Percentiles rank a stretch among this genome's conserved stretches.
Evolutionary conservation across 1,284 basidiomycete genomes (phyloP).

Genomic region (Entoloma clypeatum): DNA sequence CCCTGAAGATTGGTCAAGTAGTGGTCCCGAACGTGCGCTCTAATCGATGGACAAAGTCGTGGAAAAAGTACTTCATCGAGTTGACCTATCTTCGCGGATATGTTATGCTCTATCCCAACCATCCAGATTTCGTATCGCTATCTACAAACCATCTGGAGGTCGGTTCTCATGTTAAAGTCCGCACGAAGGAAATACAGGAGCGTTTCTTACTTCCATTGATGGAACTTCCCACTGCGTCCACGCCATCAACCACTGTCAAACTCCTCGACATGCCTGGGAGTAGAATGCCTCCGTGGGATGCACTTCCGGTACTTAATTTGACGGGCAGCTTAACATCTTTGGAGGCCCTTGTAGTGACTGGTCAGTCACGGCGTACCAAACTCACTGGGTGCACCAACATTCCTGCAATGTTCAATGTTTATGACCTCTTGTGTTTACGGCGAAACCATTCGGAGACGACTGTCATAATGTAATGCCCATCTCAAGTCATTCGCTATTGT

Average conservation of each 20-base stretch:
- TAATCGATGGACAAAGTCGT: conserved; percentile 74
- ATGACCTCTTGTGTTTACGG: conserved; percentile 29
- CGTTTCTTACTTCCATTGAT: conserved; percentile 70
- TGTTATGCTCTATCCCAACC: conserved; percentile 86
- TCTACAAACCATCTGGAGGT: conserved; percentile 84
- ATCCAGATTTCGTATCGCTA: conserved; percentile 59
- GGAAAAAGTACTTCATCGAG: conserved; percentile 88
- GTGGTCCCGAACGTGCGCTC: conserved; percentile 74
- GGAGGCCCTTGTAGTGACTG: conserved; percentile 34
- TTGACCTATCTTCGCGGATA: conserved; percentile 75
- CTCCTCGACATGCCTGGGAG: conserved; percentile 57
- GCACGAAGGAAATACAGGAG: conserved; percentile 54
- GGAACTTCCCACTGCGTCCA: conserved; percentile 31
- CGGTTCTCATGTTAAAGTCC: conserved; percentile 69
- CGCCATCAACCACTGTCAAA: conserved; percentile 21
- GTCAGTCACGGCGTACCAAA: conserved; percentile 23
- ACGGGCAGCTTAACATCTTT: conserved; percentile 53
- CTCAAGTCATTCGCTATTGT: too few relatives aligned
- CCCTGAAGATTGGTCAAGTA: conserved; percentile 38
- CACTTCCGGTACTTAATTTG: conserved; percentile 66
- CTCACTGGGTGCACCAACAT: conserved; percentile 22
- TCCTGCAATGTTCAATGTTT: conserved; percentile 21
- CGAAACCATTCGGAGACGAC: too few relatives aligned
- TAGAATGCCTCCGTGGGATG: conserved; percentile 48
- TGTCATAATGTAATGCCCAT: too few relatives aligned